Evolutionary conservation across 495 filamentous ascomycete species (phyloP).

Genomic region (Parathielavia hyrcaniae): DNA sequence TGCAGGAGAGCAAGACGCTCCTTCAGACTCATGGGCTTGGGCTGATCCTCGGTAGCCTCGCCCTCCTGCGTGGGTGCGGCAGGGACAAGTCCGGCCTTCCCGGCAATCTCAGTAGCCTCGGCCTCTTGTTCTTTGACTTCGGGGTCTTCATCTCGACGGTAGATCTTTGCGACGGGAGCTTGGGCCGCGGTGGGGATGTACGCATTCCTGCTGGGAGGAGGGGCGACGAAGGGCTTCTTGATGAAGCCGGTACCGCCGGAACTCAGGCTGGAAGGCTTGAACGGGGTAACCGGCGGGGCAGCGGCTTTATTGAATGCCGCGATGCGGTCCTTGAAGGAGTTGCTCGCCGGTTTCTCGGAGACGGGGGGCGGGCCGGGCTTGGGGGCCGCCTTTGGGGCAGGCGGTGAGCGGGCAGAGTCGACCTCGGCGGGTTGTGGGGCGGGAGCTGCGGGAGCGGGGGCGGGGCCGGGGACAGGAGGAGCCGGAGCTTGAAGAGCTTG

Average conservation of each 20-base stretch:
- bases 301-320: constrained; percentile 92
- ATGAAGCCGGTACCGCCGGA: constrained; percentile 64
- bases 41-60: constrained; percentile 61
- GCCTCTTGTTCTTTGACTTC: constrained; percentile 64
- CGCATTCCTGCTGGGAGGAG: constrained; percentile 87
- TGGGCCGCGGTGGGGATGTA: constrained; percentile 68
- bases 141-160: constrained; percentile 83
- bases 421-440: constrained; percentile 29
- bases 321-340: constrained; percentile 88
- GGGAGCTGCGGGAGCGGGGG: constrained; percentile 18
- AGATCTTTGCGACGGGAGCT: constrained; percentile 64
- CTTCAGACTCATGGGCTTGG: constrained; percentile 86
- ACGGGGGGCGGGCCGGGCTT: constrained; percentile 56
- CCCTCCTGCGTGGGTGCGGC: constrained; percentile 29
- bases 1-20: constrained; percentile 90
- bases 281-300: constrained; percentile 76
- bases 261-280: constrained; percentile 65
- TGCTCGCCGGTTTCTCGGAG: constrained; percentile 66
- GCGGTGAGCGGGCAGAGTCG: constrained; percentile 25
- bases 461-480: constrained; percentile 23
- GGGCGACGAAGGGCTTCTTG: constrained; percentile 97
- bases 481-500: constrained; percentile 40
- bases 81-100: constrained; percentile 53
- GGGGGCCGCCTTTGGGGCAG: constrained; percentile 44
- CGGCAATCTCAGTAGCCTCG: constrained; percentile 50